A percentile compares a stretch with the other conserved stretches of the same genome.
These are phyloP conservation scores for Dictyostelium brefeldianum DNA, from an alignment of 78 protist species.

Conservation along the genomic window DNA sequence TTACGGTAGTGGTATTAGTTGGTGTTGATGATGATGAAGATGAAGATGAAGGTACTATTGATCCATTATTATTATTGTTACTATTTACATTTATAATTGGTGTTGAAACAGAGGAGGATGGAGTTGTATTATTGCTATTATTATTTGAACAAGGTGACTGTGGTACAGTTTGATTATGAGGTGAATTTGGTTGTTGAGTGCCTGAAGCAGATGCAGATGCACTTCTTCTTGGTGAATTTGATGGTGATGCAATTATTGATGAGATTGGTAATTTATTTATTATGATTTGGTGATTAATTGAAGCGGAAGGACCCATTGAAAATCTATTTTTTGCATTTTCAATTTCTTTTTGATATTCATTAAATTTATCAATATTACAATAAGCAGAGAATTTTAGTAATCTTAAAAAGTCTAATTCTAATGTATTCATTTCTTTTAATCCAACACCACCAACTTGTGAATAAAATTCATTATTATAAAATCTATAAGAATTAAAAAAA, in stretches of 20 bases:
- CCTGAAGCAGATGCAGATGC: neutral
- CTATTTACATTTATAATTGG: neutral
- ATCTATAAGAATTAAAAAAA: neutral
- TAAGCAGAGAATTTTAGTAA: constrained; percentile 43
- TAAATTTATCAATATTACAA: constrained; percentile 23
- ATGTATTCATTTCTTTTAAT: constrained; percentile 50
- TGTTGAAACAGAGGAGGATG: too few relatives aligned
- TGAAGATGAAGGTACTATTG: neutral
- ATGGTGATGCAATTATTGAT: neutral
- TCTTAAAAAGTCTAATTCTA: constrained; percentile 63
- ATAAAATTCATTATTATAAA: constrained; percentile 77
- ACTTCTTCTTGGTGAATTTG: neutral
- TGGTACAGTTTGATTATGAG: neutral
- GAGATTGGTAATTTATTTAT: neutral
- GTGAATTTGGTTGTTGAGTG: neutral
- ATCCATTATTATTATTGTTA: neutral
- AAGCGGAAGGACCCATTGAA: neutral
- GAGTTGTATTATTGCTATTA: neutral
- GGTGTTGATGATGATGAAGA: neutral
- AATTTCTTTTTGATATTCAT: constrained; percentile 36
- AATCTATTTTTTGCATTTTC: constrained; percentile 19
- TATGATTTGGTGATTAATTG: neutral
- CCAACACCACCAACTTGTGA: constrained; percentile 78
- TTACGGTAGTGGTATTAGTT: neutral
- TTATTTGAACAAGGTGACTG: neutral